Evolutionary conservation across 2,329 filamentous ascomycete genomes (phyloP).

Genomic region (Aspergillus oerlinghausenensis): DNA sequence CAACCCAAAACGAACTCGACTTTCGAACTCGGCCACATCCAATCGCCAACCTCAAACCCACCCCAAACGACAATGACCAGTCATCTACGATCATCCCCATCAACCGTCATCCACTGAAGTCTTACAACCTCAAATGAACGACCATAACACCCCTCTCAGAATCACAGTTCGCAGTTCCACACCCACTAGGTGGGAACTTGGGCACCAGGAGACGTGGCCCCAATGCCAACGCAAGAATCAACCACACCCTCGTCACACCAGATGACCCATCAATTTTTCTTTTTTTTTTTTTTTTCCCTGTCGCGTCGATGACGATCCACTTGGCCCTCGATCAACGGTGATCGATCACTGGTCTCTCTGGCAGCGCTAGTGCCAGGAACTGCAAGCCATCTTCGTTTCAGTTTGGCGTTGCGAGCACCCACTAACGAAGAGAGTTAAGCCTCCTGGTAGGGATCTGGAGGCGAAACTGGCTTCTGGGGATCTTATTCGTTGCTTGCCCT

Average conservation of each 20-base stretch:
- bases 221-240: neutral
- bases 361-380: neutral
- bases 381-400: neutral
- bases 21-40: neutral
- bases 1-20: neutral
- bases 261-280: neutral
- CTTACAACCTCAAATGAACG: neutral
- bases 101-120: neutral
- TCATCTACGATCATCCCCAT: neutral
- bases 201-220: neutral
- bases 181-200: neutral
- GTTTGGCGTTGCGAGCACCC: neutral
- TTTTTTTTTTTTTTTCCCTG: neutral
- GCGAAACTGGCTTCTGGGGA: neutral
- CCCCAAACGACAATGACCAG: neutral
- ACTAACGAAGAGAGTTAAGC: neutral
- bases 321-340: neutral
- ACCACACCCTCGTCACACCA: neutral
- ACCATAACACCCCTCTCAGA: neutral
- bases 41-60: neutral
- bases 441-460: neutral
- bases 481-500: neutral
- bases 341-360: neutral
- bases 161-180: neutral
- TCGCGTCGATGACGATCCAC: neutral